Percentiles rank a stretch among this genome's conserved stretches.
These are phyloP conservation scores for Combretum micranthum DNA, from an alignment of 345 rosid species.

Conservation along the genomic window DNA sequence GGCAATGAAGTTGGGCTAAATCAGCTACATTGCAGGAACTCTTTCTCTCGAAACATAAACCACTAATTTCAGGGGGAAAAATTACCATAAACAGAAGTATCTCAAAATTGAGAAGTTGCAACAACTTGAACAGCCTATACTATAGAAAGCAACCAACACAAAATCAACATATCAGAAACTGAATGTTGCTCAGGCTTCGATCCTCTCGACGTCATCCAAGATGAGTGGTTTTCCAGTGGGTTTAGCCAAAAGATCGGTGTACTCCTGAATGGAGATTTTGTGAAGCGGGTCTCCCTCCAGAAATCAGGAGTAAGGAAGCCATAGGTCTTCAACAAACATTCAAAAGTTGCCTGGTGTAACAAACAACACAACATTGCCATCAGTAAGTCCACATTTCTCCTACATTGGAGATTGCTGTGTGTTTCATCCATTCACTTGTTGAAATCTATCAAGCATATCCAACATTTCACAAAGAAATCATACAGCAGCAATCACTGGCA, in stretches of 20 bases:
- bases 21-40: no score
- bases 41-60: no score
- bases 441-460: no score
- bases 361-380: background rate
- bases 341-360: constrained; percentile 43
- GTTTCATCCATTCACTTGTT: no score
- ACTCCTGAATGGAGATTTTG: constrained; percentile 46
- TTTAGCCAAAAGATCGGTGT: constrained; percentile 42
- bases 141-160: background rate
- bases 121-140: constrained; percentile 5
- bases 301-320: constrained; percentile 59
- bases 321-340: constrained; percentile 45
- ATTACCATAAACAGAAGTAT: background rate
- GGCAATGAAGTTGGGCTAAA: no score
- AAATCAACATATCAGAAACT: background rate
- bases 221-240: constrained; percentile 26
- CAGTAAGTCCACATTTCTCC: no score
- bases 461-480: no score
- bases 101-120: background rate
- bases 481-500: no score
- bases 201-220: constrained; percentile 20
- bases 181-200: constrained; percentile 17
- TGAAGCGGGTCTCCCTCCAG: constrained; percentile 46
- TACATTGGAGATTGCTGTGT: no score
- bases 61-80: no score